Conservation (phyloP, 495 filamentous ascomycete species). For the Glutinoglossum americanum region DNA sequence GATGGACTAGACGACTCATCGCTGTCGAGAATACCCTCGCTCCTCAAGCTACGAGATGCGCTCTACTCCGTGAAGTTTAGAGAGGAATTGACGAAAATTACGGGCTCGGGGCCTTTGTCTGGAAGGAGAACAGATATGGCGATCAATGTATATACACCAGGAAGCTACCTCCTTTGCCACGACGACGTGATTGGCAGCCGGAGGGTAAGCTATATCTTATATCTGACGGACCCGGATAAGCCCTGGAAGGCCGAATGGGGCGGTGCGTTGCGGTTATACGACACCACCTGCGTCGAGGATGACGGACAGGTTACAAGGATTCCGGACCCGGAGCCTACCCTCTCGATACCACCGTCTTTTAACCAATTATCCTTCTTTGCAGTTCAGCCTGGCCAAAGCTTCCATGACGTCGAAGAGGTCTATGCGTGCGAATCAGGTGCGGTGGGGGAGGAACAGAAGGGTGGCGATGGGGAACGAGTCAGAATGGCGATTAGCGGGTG, state of each 20-base stretch:
- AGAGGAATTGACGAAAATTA: conserved; percentile 65
- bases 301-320: conserved; percentile 47
- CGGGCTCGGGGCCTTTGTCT: conserved; percentile 65
- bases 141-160: conserved; percentile 94
- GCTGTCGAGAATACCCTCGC: conserved; percentile 58
- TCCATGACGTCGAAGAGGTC: conserved; percentile 97
- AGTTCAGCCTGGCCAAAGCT: conserved; percentile 90
- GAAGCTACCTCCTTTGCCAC: conserved; percentile 87
- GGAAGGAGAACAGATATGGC: conserved; percentile 98
- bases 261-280: conserved; percentile 75
- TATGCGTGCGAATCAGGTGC: conserved; percentile 36
- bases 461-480: conserved; percentile 47
- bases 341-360: conserved; percentile 80
- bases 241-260: conserved; percentile 91
- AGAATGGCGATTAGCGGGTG: conserved; percentile 98
- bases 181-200: conserved; percentile 95
- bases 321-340: conserved; percentile 49
- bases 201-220: conserved; percentile 88
- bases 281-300: conserved; percentile 42
- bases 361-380: conserved; percentile 97
- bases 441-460: conserved; percentile 34
- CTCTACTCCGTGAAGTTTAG: conserved; percentile 82
- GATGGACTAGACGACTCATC: conserved; percentile 75
- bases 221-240: conserved; percentile 77
- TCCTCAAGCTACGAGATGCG: conserved; percentile 73